phyloP scores from a whole-genome alignment of 2,329 filamentous ascomycete genomes.

The Dothiorella sarmentorum region DNA sequence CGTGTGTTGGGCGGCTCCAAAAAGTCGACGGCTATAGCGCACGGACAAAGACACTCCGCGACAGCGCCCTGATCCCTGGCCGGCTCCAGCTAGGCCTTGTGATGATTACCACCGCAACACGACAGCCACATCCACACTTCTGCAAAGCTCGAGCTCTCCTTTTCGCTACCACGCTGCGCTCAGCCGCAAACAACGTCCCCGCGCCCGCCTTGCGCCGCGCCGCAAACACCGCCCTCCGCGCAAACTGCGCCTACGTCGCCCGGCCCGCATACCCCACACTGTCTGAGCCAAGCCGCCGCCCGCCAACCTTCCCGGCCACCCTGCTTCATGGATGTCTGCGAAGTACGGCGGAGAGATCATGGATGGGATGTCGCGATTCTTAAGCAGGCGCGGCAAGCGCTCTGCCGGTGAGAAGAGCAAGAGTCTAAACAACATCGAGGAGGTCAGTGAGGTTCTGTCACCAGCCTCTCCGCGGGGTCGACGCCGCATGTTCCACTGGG shows the following conservation, averaged over 20 bases:
- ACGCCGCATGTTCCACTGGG: slow-evolving; percentile 3
- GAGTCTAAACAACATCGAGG: slow-evolving; percentile 8
- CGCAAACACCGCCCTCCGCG: slow-evolving; percentile 1
- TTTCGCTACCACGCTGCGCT: slow-evolving; percentile 1
- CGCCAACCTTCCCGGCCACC: background rate
- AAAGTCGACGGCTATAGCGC: slow-evolving; percentile 12
- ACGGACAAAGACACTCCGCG: background rate
- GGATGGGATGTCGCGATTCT: slow-evolving; percentile 60
- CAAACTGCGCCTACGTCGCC: background rate
- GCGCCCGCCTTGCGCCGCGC: slow-evolving; percentile 3
- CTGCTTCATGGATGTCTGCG: slow-evolving; percentile 23
- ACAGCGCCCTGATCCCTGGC: slow-evolving; percentile 8
- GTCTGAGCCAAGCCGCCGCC: slow-evolving; percentile 2
- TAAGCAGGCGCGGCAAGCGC: slow-evolving; percentile 64
- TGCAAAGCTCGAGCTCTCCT: slow-evolving; percentile 12
- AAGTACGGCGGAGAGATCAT: slow-evolving; percentile 31
- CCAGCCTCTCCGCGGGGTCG: slow-evolving; percentile 4
- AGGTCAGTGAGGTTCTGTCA: slow-evolving; percentile 14
- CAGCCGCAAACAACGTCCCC: background rate
- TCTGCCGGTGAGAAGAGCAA: slow-evolving; percentile 32
- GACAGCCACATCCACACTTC: slow-evolving; percentile 3
- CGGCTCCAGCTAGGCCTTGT: background rate
- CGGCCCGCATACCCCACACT: slow-evolving; percentile 18
- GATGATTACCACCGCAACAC: slow-evolving; percentile 7
- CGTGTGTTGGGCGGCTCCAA: slow-evolving; percentile 6